These are phyloP conservation scores for Aspergillus cejpii DNA, from an alignment of 2,329 filamentous ascomycete species.

Conservation along the genomic window DNA sequence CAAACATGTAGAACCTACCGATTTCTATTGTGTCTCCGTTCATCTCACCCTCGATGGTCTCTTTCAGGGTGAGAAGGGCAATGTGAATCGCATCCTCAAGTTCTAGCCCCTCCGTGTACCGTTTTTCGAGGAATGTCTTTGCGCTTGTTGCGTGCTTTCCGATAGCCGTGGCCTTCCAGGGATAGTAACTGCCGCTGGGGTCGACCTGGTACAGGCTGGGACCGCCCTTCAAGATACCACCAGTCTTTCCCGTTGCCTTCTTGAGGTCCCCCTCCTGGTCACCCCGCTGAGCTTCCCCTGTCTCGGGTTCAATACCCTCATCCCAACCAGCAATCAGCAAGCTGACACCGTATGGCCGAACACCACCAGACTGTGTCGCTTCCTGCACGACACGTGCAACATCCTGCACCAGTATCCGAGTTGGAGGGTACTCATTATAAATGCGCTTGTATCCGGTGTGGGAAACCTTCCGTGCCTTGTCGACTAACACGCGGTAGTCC, in stretches of 20 bases:
- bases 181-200: constrained; percentile 97
- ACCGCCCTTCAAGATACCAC: constrained; percentile 88
- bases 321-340: constrained; percentile 96
- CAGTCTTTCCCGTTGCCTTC: constrained; percentile 77
- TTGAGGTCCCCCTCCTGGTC: constrained; percentile 56
- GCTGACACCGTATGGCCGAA: constrained; percentile 92
- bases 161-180: constrained; percentile 98
- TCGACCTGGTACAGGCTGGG: constrained; percentile 98
- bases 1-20: constrained; percentile 51
- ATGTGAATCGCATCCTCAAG: constrained; percentile 98
- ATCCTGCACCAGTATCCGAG: constrained; percentile 97
- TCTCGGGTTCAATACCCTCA: constrained; percentile 86
- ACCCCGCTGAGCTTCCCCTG: constrained; percentile 54
- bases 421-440: constrained; percentile 99
- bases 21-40: constrained; percentile 98
- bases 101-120: constrained; percentile 95
- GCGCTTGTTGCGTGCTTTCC: constrained; percentile 97
- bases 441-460: constrained; percentile 99
- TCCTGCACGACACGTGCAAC: constrained; percentile 98
- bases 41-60: constrained; percentile 99
- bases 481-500: constrained; percentile 94
- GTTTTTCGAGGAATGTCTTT: constrained; percentile 98
- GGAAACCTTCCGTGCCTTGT: constrained; percentile 95
- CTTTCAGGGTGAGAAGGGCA: constrained; percentile 91
- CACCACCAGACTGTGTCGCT: constrained; percentile 95